These are phyloP conservation scores for Coniochaeta sp. DNA, from an alignment of 2,329 filamentous ascomycete species.

Conservation along the genomic window DNA sequence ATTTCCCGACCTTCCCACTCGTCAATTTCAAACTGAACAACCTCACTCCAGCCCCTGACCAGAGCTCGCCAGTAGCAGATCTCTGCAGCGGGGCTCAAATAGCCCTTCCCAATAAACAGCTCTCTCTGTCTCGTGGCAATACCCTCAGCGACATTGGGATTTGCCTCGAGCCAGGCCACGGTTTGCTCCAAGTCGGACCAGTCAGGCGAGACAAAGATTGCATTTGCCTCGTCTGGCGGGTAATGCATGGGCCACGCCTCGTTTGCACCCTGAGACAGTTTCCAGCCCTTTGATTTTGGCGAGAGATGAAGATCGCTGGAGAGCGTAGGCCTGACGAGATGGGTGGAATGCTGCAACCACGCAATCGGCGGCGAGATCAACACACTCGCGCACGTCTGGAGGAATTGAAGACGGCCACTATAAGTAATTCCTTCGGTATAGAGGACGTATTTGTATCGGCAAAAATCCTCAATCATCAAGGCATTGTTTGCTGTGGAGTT, in stretches of 20 bases:
- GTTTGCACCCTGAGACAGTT: neutral
- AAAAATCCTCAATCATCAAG: slow-evolving; percentile 36
- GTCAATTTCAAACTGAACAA: slow-evolving; percentile 4
- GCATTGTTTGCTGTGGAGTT: slow-evolving; percentile 21
- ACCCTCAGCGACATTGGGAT: slow-evolving; percentile 28
- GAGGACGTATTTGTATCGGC: slow-evolving; percentile 36
- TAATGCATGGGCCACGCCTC: slow-evolving; percentile 28
- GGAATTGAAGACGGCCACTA: slow-evolving; percentile 37
- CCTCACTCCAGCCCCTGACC: slow-evolving; percentile 33
- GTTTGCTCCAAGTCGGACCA: slow-evolving; percentile 37
- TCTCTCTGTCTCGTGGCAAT: slow-evolving; percentile 34
- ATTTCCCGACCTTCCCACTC: neutral
- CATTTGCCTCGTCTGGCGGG: slow-evolving; percentile 24
- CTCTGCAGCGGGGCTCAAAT: slow-evolving; percentile 35
- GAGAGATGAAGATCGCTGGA: slow-evolving; percentile 15
- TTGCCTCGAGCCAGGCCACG: slow-evolving; percentile 30
- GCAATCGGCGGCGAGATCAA: slow-evolving; percentile 34
- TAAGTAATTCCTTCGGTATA: slow-evolving; percentile 42
- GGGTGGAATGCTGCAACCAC: slow-evolving; percentile 37
- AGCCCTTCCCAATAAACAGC: slow-evolving; percentile 27
- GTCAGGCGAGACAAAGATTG: slow-evolving; percentile 35
- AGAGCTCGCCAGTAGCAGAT: slow-evolving; percentile 39
- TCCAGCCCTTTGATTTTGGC: no score
- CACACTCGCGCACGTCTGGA: slow-evolving; percentile 35
- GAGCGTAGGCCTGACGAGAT: slow-evolving; percentile 32